Percentiles rank a stretch among this genome's conserved stretches.
Evolutionary conservation across 176 grass and related monocot species (phyloP).

Genomic region (Poa annua): DNA sequence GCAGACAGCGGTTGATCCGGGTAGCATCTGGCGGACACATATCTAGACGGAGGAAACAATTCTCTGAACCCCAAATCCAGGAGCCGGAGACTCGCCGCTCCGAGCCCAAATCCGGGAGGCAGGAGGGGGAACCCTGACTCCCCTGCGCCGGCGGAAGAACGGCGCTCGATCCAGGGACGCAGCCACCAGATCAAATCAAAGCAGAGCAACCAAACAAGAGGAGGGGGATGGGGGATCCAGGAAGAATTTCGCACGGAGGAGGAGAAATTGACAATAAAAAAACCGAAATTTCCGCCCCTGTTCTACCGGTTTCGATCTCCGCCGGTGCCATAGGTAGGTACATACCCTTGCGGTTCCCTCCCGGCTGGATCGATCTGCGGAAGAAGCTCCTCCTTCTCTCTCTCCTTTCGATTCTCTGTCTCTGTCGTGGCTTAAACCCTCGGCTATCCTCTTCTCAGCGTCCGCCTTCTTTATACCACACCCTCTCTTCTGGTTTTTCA

Average conservation of each 20-base stretch:
- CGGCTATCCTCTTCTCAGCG: conserved; percentile 33
- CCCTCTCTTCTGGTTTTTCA: background rate
- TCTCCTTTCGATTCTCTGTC: background rate
- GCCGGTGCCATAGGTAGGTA: background rate
- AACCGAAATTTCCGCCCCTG: background rate
- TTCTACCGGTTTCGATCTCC: background rate
- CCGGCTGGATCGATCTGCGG: conserved; percentile 13
- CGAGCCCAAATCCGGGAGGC: background rate
- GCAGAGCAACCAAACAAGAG: background rate
- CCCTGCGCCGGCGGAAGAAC: background rate
- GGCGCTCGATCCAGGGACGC: conserved; percentile 26
- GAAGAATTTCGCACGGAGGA: background rate
- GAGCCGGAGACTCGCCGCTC: conserved; percentile 19
- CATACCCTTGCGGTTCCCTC: background rate
- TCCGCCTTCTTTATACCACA: conserved; percentile 33
- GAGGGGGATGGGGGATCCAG: background rate
- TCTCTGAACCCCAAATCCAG: background rate
- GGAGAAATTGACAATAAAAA: background rate
- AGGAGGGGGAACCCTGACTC: background rate
- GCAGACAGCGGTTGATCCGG: background rate
- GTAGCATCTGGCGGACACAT: background rate
- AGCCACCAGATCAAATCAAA: conserved; percentile 24
- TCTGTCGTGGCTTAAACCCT: conserved; percentile 63
- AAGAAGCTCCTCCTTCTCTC: background rate
- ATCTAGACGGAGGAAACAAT: background rate